A percentile compares a stretch with the other conserved stretches of the same genome.
phyloP scores from a whole-genome alignment of 2,329 filamentous ascomycete genomes.

The Chaetothyriales sp. region DNA sequence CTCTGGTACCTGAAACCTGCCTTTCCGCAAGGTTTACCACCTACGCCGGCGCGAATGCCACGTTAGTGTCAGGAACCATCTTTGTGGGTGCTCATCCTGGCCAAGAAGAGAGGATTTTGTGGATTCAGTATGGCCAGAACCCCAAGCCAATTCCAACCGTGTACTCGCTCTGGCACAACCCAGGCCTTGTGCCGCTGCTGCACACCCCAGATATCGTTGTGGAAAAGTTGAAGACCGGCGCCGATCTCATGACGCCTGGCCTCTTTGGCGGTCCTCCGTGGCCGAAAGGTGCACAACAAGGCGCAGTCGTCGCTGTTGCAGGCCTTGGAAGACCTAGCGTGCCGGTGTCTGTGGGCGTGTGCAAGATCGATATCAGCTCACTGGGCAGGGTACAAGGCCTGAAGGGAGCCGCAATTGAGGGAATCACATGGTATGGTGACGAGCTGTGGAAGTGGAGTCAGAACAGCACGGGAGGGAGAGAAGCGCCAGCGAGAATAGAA shows the following conservation, averaged over 20 bases:
- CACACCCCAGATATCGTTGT: conserved; percentile 45
- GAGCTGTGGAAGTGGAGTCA: conserved; percentile 52
- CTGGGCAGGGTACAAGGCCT: conserved; percentile 41
- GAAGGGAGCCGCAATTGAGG: conserved; percentile 50
- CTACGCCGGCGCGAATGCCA: conserved; percentile 46
- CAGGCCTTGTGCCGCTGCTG: conserved; percentile 46
- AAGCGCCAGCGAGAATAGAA: conserved; percentile 38
- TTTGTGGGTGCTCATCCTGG: conserved; percentile 46
- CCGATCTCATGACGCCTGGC: conserved; percentile 55
- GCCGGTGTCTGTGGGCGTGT: conserved; percentile 49
- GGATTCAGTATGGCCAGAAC: conserved; percentile 46
- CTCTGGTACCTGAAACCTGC: conserved; percentile 47
- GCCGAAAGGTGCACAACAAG: conserved; percentile 42
- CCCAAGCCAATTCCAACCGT: conserved; percentile 35
- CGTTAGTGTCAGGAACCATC: conserved; percentile 46
- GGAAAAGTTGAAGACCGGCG: conserved; percentile 49
- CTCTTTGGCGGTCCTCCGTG: conserved; percentile 50
- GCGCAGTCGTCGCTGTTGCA: conserved; percentile 48
- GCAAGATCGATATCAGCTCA: conserved; percentile 45
- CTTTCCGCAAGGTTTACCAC: conserved; percentile 51
- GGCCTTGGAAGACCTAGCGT: conserved; percentile 44
- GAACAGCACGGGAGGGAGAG: conserved; percentile 36
- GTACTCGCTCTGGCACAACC: conserved; percentile 52
- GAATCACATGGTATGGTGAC: conserved; percentile 53
- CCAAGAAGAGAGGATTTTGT: conserved; percentile 45